Evolutionary conservation across 805 yeast species (phyloP), one percentile per base, ranked within the genome.

Genomic region (Jamesozyma hellenica): DNA sequence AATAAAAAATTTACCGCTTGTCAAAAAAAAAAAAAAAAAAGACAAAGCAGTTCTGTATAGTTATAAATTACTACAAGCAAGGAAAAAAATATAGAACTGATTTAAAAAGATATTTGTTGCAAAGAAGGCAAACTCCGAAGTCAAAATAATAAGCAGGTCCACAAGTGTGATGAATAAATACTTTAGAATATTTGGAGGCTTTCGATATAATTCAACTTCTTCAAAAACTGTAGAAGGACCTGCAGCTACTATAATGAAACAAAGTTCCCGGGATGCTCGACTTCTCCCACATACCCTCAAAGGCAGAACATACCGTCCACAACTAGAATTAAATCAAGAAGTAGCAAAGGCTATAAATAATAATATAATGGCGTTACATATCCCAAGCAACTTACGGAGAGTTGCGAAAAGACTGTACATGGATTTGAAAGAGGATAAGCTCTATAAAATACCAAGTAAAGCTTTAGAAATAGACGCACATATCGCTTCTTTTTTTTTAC

Each of bases 401-500:
- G 68, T 76, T 10, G 86, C 78, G 1, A 79, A 85, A 0, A 63
- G 61, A 35, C 57, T 75, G 23, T 81, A 70, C 51, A 66, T 71
- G 35, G 63, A 66, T 4, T 49, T 85, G 38, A 67, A 67, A 18
- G 70, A 72, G 13, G 70, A 69, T 1, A 75, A 72, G 42, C 58
- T 82, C 1, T 84, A 79, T 45, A 58, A 64, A 34, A 73, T 71
- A 4, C 62, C 75, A 1, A 52, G 45, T 35, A 56, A 67, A 0
- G 64, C 61, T 19, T 44, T 64, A 39, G 86, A 81, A 36, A 82
- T 81, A 1, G 95, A 88, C 57, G 76, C 92, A 2, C 82, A 81
- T 44, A 76, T 90, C 29, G 88, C 85, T 0, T 79, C 88, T 0
- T 69, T 82, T 10, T 86, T 90, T 52, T 64, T 83, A 3, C 95